Evolutionary conservation across 2,329 filamentous ascomycete genomes (phyloP).

Genomic region (Cladobotryum mycophilum): DNA sequence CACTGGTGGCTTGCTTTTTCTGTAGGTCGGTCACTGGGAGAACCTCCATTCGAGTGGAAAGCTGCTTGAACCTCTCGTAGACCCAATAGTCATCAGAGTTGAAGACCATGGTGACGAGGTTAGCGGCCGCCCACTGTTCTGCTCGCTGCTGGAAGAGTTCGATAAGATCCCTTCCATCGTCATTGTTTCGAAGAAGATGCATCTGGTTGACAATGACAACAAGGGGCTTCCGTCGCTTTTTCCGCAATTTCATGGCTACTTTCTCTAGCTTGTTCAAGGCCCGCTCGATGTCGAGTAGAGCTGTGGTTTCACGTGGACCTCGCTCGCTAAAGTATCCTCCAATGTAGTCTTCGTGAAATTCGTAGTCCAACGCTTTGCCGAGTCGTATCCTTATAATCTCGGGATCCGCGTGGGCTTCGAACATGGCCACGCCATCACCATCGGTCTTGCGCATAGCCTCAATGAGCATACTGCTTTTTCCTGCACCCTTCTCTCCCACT

Average conservation of each 20-base stretch:
- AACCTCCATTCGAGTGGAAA: conserved; percentile 92
- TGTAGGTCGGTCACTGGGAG: conserved; percentile 78
- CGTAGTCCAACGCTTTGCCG: conserved; percentile 90
- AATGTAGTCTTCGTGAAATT: conserved; percentile 97
- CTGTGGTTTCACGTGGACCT: conserved; percentile 85
- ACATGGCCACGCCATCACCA: conserved; percentile 86
- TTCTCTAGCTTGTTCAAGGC: conserved; percentile 98
- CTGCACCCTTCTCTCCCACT: conserved; percentile 91
- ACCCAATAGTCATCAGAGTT: conserved; percentile 99
- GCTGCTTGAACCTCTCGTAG: conserved; percentile 86
- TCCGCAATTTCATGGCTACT: conserved; percentile 69
- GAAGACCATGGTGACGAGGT: conserved; percentile 85
- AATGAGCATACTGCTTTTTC: conserved; percentile 92
- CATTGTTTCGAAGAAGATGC: conserved; percentile 84
- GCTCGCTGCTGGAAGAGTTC: conserved; percentile 93
- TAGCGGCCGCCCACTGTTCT: conserved; percentile 91
- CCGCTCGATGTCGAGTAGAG: conserved; percentile 88
- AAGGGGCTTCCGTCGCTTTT: conserved; percentile 59
- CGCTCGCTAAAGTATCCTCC: conserved; percentile 92
- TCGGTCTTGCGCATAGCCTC: conserved; percentile 92
- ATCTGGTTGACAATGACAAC: conserved; percentile 93
- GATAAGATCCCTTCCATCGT: conserved; percentile 86
- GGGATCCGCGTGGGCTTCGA: conserved; percentile 89
- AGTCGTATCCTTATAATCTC: conserved; percentile 92
- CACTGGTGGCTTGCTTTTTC: conserved; percentile 68